A percentile compares a stretch with the other conserved stretches of the same genome.
phyloP scores from a whole-genome alignment of 495 filamentous ascomycete species.

The Aspergillus cavernicola region DNA sequence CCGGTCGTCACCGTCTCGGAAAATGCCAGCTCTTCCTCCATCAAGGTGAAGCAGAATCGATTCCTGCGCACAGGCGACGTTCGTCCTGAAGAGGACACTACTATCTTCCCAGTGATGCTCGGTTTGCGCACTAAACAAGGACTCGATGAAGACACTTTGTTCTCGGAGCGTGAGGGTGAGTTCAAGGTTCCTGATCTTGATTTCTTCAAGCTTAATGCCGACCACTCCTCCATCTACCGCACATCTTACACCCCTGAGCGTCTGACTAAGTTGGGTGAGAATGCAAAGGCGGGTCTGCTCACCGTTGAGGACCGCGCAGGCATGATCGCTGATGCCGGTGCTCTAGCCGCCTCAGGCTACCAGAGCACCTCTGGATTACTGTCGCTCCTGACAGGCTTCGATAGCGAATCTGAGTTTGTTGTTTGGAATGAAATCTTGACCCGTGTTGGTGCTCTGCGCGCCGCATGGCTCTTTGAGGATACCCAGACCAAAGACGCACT shows the following conservation, averaged over 20 bases:
- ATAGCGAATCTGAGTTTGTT: conserved; percentile 79
- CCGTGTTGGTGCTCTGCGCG: conserved; percentile 68
- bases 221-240: conserved; percentile 63
- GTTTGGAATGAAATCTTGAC: conserved; percentile 91
- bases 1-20: conserved; percentile 62
- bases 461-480: conserved; percentile 88
- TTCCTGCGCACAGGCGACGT: conserved; percentile 66
- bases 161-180: conserved; percentile 69
- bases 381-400: conserved; percentile 79
- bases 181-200: conserved; percentile 61
- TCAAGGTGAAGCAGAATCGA: conserved; percentile 61
- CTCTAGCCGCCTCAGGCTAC: conserved; percentile 84
- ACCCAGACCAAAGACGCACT: conserved; percentile 66
- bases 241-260: conserved; percentile 61
- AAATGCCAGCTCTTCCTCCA: conserved; percentile 38
- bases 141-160: conserved; percentile 54
- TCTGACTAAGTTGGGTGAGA: conserved; percentile 61
- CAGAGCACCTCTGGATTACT: conserved; percentile 89
- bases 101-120: conserved; percentile 61
- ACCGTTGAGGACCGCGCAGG: conserved; percentile 92
- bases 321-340: conserved; percentile 93
- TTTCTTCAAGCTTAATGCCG: conserved; percentile 68
- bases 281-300: conserved; percentile 79
- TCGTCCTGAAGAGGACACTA: conserved; percentile 67
- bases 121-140: conserved; percentile 57